Evolutionary conservation across 345 rosid species (phyloP).

Genomic region (Eucalyptus regnans): DNA sequence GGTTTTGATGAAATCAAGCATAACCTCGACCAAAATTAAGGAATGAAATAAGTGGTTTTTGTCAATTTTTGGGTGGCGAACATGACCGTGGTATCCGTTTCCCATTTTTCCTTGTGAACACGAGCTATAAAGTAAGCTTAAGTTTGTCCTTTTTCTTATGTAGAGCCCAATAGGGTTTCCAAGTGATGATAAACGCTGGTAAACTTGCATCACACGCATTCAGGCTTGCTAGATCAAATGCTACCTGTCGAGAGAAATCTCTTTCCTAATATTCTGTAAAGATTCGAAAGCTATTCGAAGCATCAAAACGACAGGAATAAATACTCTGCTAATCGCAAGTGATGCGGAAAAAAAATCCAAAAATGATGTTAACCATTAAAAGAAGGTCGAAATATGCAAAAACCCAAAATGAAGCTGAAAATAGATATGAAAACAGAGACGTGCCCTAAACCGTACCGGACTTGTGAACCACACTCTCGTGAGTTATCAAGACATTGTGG

Average conservation of each 20-base stretch:
- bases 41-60: not conserved
- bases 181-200: not conserved
- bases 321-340: not conserved
- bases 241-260: not conserved
- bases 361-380: not conserved
- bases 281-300: not conserved
- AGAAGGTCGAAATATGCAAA: not conserved
- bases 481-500: not conserved
- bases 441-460: accelerated
- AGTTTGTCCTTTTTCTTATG: not conserved
- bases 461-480: accelerated
- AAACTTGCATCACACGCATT: not conserved
- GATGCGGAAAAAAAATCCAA: not conserved
- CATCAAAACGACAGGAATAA: not conserved
- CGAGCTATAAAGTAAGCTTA: not conserved
- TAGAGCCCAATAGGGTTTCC: not conserved
- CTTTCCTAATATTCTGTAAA: not conserved
- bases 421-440: not conserved
- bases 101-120: not conserved
- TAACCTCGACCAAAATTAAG: not conserved
- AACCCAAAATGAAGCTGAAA: accelerated
- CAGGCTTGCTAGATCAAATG: not conserved
- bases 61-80: not conserved
- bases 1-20: not conserved
- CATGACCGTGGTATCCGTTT: not conserved